Base-by-base conservation (phyloP, 495 filamentous ascomycete species). In the Glonium stellatum region DNA sequence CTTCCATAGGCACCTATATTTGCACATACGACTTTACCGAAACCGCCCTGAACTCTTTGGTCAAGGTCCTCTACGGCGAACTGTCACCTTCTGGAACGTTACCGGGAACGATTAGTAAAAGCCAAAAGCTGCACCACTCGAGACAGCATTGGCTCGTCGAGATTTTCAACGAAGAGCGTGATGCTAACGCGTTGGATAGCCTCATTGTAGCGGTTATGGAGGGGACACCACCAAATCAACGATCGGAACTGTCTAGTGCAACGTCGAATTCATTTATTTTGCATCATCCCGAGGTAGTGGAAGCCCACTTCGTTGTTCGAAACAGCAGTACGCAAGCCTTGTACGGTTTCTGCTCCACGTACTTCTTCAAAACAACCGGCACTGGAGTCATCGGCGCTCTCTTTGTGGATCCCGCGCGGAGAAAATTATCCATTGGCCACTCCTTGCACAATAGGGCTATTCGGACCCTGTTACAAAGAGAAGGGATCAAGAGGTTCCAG, bases 11-110 rank as follows among this genome's bases (percentile, higher is more conserved):
- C 9, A 95, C 90, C 4, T 96, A 95, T 68, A 79, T 96, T 50
- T 96, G 90, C 73, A 96, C 90, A 0, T 96, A 92, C 67, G 90
- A 96, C 75, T 95, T 93, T 69, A 96, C 90, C 4, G 90, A 96
- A 64, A 92, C 88, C 0, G 90, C 90, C 22, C 81, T 95, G 76
- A 82, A 84, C 55, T 87, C 90, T 1, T 75, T 96, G 9, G 89
- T 92, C 31, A 85, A 90, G 47, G 85, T 87, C 5, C 70, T 96
- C 1, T 90, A 88, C 67, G 90, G 90, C 13, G 88, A 91, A 48
- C 75, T 90, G 57, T 75, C 79, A 0, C 86, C 90, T 0, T 82
- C 80, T 39, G 90, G 88, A 0, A 80, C 80, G 5, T 72, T 96
- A 19, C 90, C 90, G 1, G 90, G 90, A 4, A 90, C 87, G 0